phyloP scores from a whole-genome alignment of 1,139 yeast species.

The Yamadazyma sp. region DNA sequence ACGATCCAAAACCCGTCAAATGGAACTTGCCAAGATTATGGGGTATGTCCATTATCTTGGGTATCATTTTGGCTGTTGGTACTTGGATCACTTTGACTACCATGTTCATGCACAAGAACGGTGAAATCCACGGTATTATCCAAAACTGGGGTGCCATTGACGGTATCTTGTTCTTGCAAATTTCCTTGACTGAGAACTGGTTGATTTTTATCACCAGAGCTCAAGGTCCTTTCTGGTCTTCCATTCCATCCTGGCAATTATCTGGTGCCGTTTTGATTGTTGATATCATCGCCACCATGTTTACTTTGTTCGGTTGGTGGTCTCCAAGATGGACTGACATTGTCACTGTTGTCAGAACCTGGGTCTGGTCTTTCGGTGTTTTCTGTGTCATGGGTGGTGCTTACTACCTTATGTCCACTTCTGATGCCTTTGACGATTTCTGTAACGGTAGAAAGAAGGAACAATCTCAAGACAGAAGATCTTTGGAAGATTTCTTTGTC shows the following conservation, averaged over 20 bases:
- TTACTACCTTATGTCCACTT: constrained; percentile 87
- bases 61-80: constrained; percentile 81
- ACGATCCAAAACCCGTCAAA: constrained; percentile 93
- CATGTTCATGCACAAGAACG: constrained; percentile 73
- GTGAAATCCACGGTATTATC: constrained; percentile 67
- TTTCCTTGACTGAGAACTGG: constrained; percentile 94
- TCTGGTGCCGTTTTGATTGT: constrained; percentile 88
- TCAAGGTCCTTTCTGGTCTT: constrained; percentile 94
- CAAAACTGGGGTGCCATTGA: constrained; percentile 93
- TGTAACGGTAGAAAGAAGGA: constrained; percentile 86
- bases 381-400: constrained; percentile 97
- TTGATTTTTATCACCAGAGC: constrained; percentile 94
- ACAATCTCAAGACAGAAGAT: constrained; percentile 68
- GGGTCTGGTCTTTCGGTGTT: constrained; percentile 95
- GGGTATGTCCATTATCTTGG: constrained; percentile 91
- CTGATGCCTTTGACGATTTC: constrained; percentile 85
- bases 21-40: constrained; percentile 98
- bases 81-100: constrained; percentile 91
- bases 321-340: constrained; percentile 97
- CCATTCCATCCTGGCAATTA: constrained; percentile 92
- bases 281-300: constrained; percentile 87
- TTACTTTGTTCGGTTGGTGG: constrained; percentile 96
- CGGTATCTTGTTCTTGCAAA: constrained; percentile 89
- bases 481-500: constrained; percentile 91
- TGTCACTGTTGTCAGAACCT: constrained; percentile 89